phyloP scores from a whole-genome alignment of 1,284 basidiomycete genomes.

The Microbotryomycetes sp. region DNA sequence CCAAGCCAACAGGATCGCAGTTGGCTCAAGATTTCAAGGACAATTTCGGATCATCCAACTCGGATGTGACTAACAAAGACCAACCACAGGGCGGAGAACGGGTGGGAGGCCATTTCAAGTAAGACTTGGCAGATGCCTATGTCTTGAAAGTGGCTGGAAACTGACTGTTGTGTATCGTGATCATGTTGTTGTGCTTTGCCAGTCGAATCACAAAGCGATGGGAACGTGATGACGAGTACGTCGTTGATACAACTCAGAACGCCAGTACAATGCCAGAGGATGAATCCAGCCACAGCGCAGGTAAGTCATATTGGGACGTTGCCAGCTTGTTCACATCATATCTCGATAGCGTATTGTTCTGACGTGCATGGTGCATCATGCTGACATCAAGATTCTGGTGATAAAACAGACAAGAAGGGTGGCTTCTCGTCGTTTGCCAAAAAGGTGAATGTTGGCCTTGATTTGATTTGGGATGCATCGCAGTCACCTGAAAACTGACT shows the following conservation, averaged over 20 bases:
- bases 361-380: no score
- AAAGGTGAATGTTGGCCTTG: no score
- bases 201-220: not conserved
- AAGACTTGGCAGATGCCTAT: no score
- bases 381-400: no score
- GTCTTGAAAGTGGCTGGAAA: not conserved
- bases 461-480: no score
- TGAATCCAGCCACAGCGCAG: not conserved
- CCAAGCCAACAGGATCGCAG: not conserved
- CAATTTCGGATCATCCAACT: not conserved
- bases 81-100: not conserved
- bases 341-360: no score
- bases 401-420: no score
- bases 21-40: not conserved
- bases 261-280: not conserved
- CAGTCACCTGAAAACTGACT: no score
- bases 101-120: not conserved
- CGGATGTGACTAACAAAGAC: not conserved
- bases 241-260: not conserved
- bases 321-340: no score
- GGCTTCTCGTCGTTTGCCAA: no score
- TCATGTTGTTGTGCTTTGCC: not conserved
- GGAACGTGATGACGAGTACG: not conserved
- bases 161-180: not conserved
- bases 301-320: no score